A percentile compares a stretch with the other conserved stretches of the same genome.
Conservation (phyloP, 495 filamentous ascomycete genomes). For the Daldinia concentrica region DNA sequence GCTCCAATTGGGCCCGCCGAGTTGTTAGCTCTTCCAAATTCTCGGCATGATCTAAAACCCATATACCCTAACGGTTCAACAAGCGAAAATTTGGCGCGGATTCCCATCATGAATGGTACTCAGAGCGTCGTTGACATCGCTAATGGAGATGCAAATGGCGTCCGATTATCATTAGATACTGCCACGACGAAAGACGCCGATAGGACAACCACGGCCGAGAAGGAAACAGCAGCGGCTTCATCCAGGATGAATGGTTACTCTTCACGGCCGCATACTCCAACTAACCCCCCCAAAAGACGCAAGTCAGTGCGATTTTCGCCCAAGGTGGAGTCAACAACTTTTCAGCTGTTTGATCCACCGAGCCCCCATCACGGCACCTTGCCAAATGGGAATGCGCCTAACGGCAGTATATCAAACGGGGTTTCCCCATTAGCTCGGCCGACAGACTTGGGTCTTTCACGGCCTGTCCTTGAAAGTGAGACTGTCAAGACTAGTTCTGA, state of each 20-base stretch:
- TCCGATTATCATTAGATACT: neutral
- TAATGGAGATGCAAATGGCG: constrained; percentile 2
- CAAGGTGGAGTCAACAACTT: constrained; percentile 65
- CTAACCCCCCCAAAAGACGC: constrained; percentile 46
- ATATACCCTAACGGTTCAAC: neutral
- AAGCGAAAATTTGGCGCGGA: neutral
- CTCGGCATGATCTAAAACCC: constrained; percentile 29
- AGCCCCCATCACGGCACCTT: constrained; percentile 41
- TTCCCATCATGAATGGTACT: neutral
- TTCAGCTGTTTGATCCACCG: constrained; percentile 59
- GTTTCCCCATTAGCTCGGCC: constrained; percentile 19
- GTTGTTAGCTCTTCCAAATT: constrained; percentile 53
- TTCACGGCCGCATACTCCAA: constrained; percentile 11
- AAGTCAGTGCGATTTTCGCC: constrained; percentile 75
- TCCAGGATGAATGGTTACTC: constrained; percentile 16
- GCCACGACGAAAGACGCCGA: neutral
- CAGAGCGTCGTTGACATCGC: neutral
- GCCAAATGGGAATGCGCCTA: constrained; percentile 25
- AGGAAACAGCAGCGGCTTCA: neutral
- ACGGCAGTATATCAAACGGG: constrained; percentile 20
- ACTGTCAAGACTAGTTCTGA: constrained; percentile 5
- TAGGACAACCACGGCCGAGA: neutral
- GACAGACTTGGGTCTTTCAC: constrained; percentile 30
- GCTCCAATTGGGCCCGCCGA: constrained; percentile 52
- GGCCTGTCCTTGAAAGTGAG: constrained; percentile 10